These are phyloP conservation scores for Beauveria sp. DNA, from an alignment of 2,329 filamentous ascomycete species.

Conservation along the genomic window DNA sequence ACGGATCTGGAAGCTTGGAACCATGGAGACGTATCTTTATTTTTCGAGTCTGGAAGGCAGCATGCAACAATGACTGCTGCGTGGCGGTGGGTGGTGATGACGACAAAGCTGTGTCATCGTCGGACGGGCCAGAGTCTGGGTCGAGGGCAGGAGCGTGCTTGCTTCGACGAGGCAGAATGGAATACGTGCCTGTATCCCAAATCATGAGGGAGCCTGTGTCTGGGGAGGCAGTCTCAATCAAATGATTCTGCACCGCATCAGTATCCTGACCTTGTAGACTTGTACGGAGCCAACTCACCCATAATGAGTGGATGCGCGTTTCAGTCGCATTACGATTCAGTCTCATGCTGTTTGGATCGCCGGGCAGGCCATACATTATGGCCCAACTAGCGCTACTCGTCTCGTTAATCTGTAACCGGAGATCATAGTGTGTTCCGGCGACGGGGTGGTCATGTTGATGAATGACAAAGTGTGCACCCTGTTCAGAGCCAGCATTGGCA, in stretches of 20 bases:
- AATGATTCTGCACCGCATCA: conserved; percentile 41
- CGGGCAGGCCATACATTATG: conserved; percentile 55
- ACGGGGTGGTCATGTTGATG: conserved; percentile 68
- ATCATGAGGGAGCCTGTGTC: conserved; percentile 51
- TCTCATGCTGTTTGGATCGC: conserved; percentile 46
- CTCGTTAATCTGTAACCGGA: conserved; percentile 61
- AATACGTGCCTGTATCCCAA: conserved; percentile 56
- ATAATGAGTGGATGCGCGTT: conserved; percentile 53
- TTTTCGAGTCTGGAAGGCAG: conserved; percentile 46
- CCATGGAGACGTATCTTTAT: conserved; percentile 50
- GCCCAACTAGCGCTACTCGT: conserved; percentile 59
- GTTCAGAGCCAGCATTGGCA: conserved; percentile 20
- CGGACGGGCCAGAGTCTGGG: conserved; percentile 21
- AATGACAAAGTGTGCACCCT: conserved; percentile 55
- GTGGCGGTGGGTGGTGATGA: conserved; percentile 18
- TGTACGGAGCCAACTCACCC: conserved; percentile 30
- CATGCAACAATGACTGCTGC: conserved; percentile 40
- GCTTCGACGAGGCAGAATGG: conserved; percentile 37
- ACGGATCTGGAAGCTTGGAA: conserved; percentile 41
- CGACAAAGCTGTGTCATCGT: conserved; percentile 17
- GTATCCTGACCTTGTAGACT: background rate
- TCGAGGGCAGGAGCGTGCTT: conserved; percentile 24
- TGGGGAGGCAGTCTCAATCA: conserved; percentile 49
- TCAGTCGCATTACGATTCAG: conserved; percentile 53
- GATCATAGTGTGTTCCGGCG: conserved; percentile 61